Conservation (phyloP, 371 early-diverging fungal species). For the Lichtheimia corymbifera region DNA sequence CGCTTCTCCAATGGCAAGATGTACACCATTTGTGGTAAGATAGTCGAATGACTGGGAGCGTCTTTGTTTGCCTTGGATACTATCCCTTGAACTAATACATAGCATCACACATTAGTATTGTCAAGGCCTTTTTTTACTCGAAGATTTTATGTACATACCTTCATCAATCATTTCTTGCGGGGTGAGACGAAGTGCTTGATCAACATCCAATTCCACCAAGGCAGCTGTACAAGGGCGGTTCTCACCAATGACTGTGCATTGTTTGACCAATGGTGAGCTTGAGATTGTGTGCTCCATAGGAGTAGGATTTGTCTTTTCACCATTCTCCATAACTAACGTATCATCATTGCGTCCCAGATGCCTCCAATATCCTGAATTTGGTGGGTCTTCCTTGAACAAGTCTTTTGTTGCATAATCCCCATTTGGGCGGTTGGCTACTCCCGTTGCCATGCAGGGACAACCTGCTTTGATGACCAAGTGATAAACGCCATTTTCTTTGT, state of each 20-base stretch:
- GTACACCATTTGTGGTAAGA: conserved; percentile 35
- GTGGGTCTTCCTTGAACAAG: conserved; percentile 16
- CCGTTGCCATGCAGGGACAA: conserved; percentile 14
- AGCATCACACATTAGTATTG: no score
- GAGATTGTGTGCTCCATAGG: conserved; percentile 30
- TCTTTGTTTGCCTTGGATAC: conserved; percentile 27
- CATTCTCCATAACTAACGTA: conserved; percentile 28
- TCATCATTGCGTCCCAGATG: conserved; percentile 34
- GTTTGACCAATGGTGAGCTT: conserved; percentile 13
- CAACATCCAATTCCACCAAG: conserved; percentile 21
- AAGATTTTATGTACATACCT: conserved; percentile 8
- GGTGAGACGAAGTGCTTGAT: conserved; percentile 4
- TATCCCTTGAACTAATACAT: conserved; percentile 12
- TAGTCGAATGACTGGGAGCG: conserved; percentile 27
- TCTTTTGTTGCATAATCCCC: conserved; percentile 32
- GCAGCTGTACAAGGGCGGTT: conserved; percentile 25
- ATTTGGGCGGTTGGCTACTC: conserved; percentile 17
- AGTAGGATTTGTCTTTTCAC: conserved; percentile 40
- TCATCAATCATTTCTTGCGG: conserved; percentile 12
- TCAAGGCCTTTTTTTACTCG: no score
- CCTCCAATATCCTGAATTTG: conserved; percentile 11
- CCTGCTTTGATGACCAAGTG: conserved; percentile 9
- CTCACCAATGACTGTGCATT: conserved; percentile 27
- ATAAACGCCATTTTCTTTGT: not conserved
- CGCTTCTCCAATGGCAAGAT: conserved; percentile 24